These are phyloP conservation scores for Fraxinus angustifolia DNA, from an alignment of 305 asterid genomes.

Conservation along the genomic window DNA sequence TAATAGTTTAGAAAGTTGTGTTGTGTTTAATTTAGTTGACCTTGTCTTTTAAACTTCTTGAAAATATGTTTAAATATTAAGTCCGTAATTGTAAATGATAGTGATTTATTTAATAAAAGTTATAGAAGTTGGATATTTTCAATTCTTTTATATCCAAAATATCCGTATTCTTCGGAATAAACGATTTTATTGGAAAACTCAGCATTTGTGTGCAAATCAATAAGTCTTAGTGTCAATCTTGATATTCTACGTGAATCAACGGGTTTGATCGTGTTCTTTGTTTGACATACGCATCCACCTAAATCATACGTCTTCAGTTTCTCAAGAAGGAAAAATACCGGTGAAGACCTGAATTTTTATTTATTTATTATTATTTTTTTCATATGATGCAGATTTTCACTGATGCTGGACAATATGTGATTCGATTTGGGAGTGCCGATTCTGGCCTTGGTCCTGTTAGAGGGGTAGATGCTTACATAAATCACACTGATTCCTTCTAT, in stretches of 20 bases:
- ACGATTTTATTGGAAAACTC: neutral
- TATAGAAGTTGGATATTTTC: slow-evolving; percentile 1
- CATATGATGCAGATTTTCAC: slow-evolving; percentile 60
- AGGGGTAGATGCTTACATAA: slow-evolving; percentile 50
- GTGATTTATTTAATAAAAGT: neutral
- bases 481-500: neutral
- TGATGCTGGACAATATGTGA: slow-evolving; percentile 97
- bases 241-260: neutral
- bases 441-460: slow-evolving; percentile 47
- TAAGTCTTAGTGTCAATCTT: neutral
- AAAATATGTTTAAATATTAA: neutral
- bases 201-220: neutral
- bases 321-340: neutral
- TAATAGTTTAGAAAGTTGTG: neutral
- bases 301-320: neutral
- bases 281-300: neutral
- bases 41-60: neutral
- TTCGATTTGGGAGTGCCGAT: slow-evolving; percentile 72
- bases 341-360: neutral
- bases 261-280: neutral
- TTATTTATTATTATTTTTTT: neutral
- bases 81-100: neutral
- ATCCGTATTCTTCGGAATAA: neutral
- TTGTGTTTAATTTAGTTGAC: neutral
- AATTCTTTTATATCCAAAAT: neutral